These are phyloP conservation scores for Aspergillus cejpii DNA, from an alignment of 2,329 filamentous ascomycete species.

Conservation along the genomic window DNA sequence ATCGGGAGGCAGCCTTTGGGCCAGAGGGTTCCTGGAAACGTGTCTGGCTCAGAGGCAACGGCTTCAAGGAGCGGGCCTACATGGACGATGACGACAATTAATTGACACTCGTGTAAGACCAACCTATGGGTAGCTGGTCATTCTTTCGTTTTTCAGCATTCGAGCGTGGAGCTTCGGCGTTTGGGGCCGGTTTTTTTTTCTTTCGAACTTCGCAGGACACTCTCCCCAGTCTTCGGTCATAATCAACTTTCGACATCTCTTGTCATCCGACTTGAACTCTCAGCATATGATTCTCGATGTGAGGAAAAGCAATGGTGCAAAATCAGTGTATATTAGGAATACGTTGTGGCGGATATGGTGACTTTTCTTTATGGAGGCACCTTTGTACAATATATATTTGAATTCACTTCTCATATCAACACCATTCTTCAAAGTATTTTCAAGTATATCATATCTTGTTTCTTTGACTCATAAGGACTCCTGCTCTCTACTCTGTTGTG, in stretches of 20 bases:
- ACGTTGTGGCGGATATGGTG: background rate
- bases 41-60: conserved; percentile 35
- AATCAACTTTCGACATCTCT: conserved; percentile 9
- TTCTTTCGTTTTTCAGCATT: conserved; percentile 14
- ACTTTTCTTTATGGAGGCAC: conserved; percentile 4
- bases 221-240: conserved; percentile 16
- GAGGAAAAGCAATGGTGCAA: conserved; percentile 11
- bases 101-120: background rate
- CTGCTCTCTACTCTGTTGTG: too few species aligned
- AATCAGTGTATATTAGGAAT: conserved; percentile 18
- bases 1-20: conserved; percentile 44
- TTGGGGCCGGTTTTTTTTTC: conserved; percentile 10
- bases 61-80: conserved; percentile 19
- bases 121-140: background rate
- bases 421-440: background rate
- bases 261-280: conserved; percentile 14
- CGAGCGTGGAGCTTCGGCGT: conserved; percentile 24
- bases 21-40: conserved; percentile 39
- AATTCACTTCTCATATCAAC: background rate
- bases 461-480: too few species aligned
- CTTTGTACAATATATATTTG: conserved; percentile 17
- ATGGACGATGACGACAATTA: conserved; percentile 27
- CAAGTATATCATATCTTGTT: background rate
- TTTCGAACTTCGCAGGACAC: conserved; percentile 14
- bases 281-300: conserved; percentile 8